Percentiles rank a stretch among this genome's conserved stretches.
Conservation (phyloP, 257 asterid genomes). For the Nicotiana obtusifolia region DNA sequence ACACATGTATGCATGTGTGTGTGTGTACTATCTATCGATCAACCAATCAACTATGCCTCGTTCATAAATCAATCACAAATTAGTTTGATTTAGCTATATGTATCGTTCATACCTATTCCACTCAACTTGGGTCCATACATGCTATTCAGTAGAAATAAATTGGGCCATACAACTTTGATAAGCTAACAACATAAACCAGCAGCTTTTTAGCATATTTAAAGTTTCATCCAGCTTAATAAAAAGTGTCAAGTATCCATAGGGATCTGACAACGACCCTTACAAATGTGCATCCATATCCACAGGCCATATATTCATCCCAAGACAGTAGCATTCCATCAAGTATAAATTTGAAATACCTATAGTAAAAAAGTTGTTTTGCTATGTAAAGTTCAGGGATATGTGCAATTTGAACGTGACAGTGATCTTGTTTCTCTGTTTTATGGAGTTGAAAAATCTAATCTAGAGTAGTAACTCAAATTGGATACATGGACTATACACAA, state of each 20-base stretch:
- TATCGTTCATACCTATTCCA: background rate
- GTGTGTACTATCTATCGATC: background rate
- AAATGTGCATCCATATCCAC: constrained; percentile 1
- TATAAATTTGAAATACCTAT: background rate
- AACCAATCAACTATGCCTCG: background rate
- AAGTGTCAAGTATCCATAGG: background rate
- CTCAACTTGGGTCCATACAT: background rate
- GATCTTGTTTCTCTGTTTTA: background rate
- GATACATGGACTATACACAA: background rate
- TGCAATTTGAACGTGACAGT: background rate
- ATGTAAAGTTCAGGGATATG: background rate
- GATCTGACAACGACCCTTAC: background rate
- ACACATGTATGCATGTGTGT: background rate
- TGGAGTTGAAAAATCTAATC: background rate
- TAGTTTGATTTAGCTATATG: background rate
- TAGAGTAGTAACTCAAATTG: background rate
- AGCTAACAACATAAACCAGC: background rate
- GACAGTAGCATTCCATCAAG: background rate
- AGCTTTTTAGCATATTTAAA: background rate
- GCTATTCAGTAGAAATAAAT: background rate
- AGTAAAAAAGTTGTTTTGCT: background rate
- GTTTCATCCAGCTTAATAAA: background rate
- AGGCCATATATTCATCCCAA: background rate
- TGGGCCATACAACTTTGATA: background rate
- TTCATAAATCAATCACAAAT: background rate